Conservation (phyloP, 2,329 filamentous ascomycete species). For the Cryphonectria radicalis region DNA sequence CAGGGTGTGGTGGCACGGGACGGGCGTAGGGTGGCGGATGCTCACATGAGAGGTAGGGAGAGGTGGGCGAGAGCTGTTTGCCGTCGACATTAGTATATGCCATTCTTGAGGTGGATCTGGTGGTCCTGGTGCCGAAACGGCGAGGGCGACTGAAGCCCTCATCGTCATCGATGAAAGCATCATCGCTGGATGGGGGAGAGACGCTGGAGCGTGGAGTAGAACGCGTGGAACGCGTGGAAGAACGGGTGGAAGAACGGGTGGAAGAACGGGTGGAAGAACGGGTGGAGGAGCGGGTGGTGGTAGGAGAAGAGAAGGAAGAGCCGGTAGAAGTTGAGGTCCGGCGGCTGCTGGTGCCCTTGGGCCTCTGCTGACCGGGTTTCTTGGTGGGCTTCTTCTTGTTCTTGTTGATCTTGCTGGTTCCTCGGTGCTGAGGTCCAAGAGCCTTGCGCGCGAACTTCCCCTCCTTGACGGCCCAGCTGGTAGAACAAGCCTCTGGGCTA, state of each 20-base stretch:
- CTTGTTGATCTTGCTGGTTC: constrained; percentile 8
- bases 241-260: not conserved
- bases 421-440: constrained; percentile 17
- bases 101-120: constrained; percentile 25
- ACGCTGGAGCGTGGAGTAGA: not conserved
- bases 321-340: constrained; percentile 13
- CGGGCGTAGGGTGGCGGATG: constrained; percentile 19
- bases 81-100: constrained; percentile 29
- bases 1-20: constrained; percentile 6
- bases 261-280: constrained; percentile 7
- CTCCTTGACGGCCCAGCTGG: not conserved
- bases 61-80: constrained; percentile 42
- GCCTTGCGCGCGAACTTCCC: constrained; percentile 14
- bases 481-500: not conserved
- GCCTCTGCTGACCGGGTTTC: constrained; percentile 1
- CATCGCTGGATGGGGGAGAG: not conserved
- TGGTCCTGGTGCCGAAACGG: constrained; percentile 18
- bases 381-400: constrained; percentile 2
- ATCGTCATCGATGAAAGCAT: not conserved
- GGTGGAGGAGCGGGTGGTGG: not conserved
- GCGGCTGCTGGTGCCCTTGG: constrained; percentile 3
- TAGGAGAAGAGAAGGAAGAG: not conserved
- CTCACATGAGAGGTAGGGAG: constrained; percentile 53
- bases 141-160: constrained; percentile 23
- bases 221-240: constrained; percentile 8